Base-by-base conservation (phyloP, 1,284 basidiomycete genomes). In the Athelia sp. region DNA sequence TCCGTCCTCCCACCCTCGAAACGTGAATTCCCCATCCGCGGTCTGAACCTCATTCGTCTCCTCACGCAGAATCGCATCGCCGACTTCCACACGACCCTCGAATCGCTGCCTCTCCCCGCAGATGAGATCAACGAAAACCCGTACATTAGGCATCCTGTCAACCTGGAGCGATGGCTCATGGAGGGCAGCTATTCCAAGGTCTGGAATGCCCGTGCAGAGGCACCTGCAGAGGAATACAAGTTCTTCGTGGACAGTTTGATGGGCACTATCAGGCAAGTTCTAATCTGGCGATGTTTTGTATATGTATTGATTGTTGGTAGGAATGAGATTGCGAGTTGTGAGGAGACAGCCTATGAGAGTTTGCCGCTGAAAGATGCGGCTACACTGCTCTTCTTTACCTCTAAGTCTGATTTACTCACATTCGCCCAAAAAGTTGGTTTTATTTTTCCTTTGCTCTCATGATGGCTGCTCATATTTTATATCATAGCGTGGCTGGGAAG, bases 161-260 rank as follows among this genome's bases (percentile, higher is more conserved):
- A 93, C 64, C 78, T 94, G 51, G 97, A 99, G 67, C 78, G 92
- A 46, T 98, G 95, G 92, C 78, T 99, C 52, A 99, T 99, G 96
- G 97, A 99, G 67, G 96, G 96, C 32, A 90, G 88, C 61, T 99
- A 99, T 67, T 93, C 91, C 67, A 97, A 98, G 67, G 95, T 99
- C 3, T 99, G 96, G 93, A 85, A 90, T 57, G 93, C 95, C 38
- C 81, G 93, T 57, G 87, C 91, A 56, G 85, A 93, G 59, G 92
- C 89, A 2, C 89, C 89, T 1, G 79, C 84, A 31, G 86, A 90
- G 53, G 93, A 96, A 65, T 94, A 94, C 73, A 86, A 84, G 58
- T 90, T 87, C 73, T 96, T 96, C 62, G 84, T 94, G 14, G 88
- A 94, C 62, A 87, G 88, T 58, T 71, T 96, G 53, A 91, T 96